Conservation (phyloP, 2,329 filamentous ascomycete genomes). For the Endoconidiophora laricicola region DNA sequence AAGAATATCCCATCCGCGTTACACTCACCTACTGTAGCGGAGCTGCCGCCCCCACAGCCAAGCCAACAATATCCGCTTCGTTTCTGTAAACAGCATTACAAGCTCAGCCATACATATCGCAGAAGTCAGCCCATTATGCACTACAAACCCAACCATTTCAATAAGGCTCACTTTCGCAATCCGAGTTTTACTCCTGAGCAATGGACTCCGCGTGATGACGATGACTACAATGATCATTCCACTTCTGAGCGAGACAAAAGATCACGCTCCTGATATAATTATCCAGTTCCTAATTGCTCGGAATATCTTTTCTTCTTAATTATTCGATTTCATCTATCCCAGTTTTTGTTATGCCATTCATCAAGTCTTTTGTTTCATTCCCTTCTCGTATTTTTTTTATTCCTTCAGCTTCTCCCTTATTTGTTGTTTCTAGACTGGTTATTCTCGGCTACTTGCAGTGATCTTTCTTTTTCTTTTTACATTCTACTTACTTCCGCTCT, state of each 20-base stretch:
- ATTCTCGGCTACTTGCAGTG: too few relatives aligned
- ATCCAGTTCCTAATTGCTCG: not conserved
- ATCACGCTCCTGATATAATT: not conserved
- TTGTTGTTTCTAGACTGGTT: not conserved
- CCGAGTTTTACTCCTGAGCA: constrained; percentile 33
- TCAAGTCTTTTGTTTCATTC: not conserved
- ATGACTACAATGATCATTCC: not conserved
- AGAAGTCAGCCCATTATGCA: constrained; percentile 33
- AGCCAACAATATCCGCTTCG: constrained; percentile 24
- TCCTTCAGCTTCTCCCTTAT: not conserved
- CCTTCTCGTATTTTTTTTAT: not conserved
- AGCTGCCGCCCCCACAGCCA: constrained; percentile 15
- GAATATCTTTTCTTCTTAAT: not conserved
- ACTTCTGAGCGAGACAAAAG: not conserved
- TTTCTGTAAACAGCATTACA: constrained; percentile 38
- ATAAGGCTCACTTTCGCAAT: constrained; percentile 50
- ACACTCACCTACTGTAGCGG: constrained; percentile 7
- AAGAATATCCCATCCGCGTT: not conserved
- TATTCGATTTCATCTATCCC: too few relatives aligned
- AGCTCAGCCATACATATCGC: constrained; percentile 25
- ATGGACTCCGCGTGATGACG: constrained; percentile 26
- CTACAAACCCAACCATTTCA: constrained; percentile 52
- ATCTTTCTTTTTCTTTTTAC: not conserved
- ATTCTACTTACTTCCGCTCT: not conserved
- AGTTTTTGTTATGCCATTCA: too few relatives aligned